Percentiles rank a stretch among this genome's conserved stretches.
Evolutionary conservation across 805 yeast species (phyloP).

Genomic region (Ogataea nonfermentans): DNA sequence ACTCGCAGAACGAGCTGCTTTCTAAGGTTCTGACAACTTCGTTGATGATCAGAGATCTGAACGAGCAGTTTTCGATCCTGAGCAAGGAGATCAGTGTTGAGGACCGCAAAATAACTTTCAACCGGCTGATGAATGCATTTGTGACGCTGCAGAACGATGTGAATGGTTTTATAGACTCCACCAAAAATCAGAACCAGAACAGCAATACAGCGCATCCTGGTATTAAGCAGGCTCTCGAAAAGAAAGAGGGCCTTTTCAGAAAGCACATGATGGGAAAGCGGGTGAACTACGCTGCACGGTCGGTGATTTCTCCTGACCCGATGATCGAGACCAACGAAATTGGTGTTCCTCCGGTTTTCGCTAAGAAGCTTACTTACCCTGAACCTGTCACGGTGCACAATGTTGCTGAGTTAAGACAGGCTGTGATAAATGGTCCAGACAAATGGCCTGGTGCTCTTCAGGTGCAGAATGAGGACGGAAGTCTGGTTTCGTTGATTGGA

Average conservation of each 20-base stretch:
- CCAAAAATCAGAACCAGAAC: conserved; percentile 75
- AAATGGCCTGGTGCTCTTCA: conserved; percentile 99
- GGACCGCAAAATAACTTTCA: conserved; percentile 74
- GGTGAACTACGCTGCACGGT: conserved; percentile 98
- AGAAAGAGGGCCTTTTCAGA: conserved; percentile 97
- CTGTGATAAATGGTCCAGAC: conserved; percentile 96
- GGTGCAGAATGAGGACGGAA: conserved; percentile 94
- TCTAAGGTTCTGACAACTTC: conserved; percentile 79
- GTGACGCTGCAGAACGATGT: conserved; percentile 94
- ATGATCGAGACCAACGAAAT: conserved; percentile 96
- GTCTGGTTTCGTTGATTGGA: conserved; percentile 73
- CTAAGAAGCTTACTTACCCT: conserved; percentile 91
- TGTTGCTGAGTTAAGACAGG: conserved; percentile 85
- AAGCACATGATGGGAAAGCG: conserved; percentile 99
- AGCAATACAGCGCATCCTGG: conserved; percentile 85
- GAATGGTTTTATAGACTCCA: conserved; percentile 87
- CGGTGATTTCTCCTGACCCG: conserved; percentile 98
- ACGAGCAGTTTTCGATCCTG: conserved; percentile 72
- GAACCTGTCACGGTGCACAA: conserved; percentile 96
- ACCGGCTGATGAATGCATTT: conserved; percentile 91
- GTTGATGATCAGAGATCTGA: conserved; percentile 80
- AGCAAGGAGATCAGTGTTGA: conserved; percentile 61
- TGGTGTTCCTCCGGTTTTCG: conserved; percentile 99
- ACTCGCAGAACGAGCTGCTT: conserved; percentile 85
- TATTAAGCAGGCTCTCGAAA: conserved; percentile 94